Conservation (phyloP, 148 eudicot genomes). For the Cornus controversa region DNA sequence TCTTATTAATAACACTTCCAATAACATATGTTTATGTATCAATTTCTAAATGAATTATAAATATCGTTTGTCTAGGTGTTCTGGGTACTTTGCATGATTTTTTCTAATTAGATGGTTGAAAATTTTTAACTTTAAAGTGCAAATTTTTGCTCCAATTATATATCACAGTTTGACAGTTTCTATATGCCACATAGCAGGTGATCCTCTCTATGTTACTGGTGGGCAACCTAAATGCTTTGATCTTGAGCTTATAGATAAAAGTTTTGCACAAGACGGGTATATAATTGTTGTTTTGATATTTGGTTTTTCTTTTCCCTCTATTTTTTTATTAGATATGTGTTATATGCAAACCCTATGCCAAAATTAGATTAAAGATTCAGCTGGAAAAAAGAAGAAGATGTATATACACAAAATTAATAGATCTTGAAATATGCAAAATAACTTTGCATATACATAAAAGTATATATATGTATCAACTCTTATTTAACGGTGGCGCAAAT, state of each 20-base stretch:
- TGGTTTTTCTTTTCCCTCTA: background rate
- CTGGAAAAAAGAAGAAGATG: background rate
- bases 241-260: slow-evolving; percentile 51
- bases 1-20: no score
- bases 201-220: slow-evolving; percentile 82
- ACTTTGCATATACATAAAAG: no score
- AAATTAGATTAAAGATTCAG: background rate
- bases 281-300: slow-evolving; percentile 1
- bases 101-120: slow-evolving; percentile 1
- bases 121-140: background rate
- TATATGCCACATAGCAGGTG: slow-evolving; percentile 51
- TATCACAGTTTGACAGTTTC: slow-evolving; percentile 9
- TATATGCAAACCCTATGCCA: background rate
- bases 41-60: background rate
- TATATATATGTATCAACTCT: no score
- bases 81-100: background rate
- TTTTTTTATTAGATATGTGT: background rate
- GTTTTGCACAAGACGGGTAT: slow-evolving; percentile 85
- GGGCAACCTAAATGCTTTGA: slow-evolving; percentile 65
- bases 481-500: background rate
- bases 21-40: no score
- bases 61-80: background rate
- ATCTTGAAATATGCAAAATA: background rate
- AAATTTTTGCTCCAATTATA: background rate
- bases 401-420: no score